Base-by-base conservation (phyloP, 192 early-diverging fungal species). In the Coemansia sp. region DNA sequence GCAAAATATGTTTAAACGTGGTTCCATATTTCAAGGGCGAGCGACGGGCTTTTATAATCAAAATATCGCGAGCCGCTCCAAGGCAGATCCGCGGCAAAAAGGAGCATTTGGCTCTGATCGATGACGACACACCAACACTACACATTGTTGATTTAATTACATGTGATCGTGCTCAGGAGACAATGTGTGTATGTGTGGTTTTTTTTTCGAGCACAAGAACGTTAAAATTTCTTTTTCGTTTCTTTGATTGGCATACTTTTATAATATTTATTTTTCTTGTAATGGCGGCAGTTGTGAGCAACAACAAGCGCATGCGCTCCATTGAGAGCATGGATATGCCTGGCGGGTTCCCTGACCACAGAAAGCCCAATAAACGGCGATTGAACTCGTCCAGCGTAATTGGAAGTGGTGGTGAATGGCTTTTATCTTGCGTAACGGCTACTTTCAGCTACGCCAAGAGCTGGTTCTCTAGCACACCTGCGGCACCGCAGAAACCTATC, bases 221-320 rank as follows among this genome's bases (percentile, higher is more conserved):
- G 2, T 24, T 20, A n/a, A 22, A 24, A 52, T 12, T 52, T 24
- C 49, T 52, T 22, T 20, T 52, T 27, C 24, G 3, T 22, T 22
- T 52, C 20, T 7, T 11, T 10, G 22, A 52, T 52, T 52, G 49
- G 49, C 49, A 52, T 52, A 47, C 47, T 61, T 39, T 27, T 22
- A 3, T 8, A 62, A n/a, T n/a, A 64, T 24, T 40, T 34, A 44
- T 24, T 55, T 53, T 41, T 38, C 27, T 57, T n/a, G 12, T 47
- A 33, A 50, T 60, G 57, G 57, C 57, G 29, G 31, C 46, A 40
- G 64, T 65, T 49, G 11, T 27, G 40, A 72, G 66, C 33, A 63
- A 31, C 67, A 76, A 63, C 16, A 81, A 81, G 53, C 79, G 79
- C 49, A 20, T 27, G 52, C 68, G 79, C 3, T 36, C 60, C 11